Evolutionary conservation across 2,329 filamentous ascomycete species (phyloP), one percentile per base, ranked within the genome.

Genomic region (Pleomassaria siparia): DNA sequence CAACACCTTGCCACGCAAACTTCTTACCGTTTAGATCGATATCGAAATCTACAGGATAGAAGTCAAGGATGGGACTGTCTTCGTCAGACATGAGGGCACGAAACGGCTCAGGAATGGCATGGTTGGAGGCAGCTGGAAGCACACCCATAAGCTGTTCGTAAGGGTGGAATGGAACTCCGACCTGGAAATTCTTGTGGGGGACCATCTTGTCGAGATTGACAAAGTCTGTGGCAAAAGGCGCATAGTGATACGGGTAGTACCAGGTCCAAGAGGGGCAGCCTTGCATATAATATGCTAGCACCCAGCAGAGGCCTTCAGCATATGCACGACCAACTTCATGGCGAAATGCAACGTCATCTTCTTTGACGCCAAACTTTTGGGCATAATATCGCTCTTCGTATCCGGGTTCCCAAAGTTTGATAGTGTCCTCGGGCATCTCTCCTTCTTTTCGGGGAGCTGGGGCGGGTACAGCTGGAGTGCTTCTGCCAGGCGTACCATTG

Each of bases 111-210:
- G 94, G 94, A 39, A 99, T 85, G 13, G 92, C 89, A 69, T 96
- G 91, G 46, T 91, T 89, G 11, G 92, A 97, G 2, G 89, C 89
- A 4, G 94, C 91, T 13, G 94, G 94, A 64, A 99, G 80, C 42
- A 99, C 94, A 61, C 94, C 95, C 94, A 99, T 99, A 41, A 99
- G 78, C 71, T 99, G 94, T 72, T 99, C 94, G 66, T 96, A 99
- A 0, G 94, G 95, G 57, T 80, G 87, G 59, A 96, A 96, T 3
- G 90, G 88, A 40, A 79, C 83, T 10, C 92, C 92, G 70, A 91
- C 89, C 49, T 89, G 81, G 59, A 99, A 99, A 15, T 80, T 76
- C 55, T 96, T 83, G 20, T 60, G 59, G 5, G 66, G 64, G 25
- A 88, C 79, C 78, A 96, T 84, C 58, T 90, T 85, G 43, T 80